Percentiles rank a stretch among this genome's conserved stretches.
Conservation (phyloP, 2,329 filamentous ascomycete species). For the Geosmithia morbida region DNA sequence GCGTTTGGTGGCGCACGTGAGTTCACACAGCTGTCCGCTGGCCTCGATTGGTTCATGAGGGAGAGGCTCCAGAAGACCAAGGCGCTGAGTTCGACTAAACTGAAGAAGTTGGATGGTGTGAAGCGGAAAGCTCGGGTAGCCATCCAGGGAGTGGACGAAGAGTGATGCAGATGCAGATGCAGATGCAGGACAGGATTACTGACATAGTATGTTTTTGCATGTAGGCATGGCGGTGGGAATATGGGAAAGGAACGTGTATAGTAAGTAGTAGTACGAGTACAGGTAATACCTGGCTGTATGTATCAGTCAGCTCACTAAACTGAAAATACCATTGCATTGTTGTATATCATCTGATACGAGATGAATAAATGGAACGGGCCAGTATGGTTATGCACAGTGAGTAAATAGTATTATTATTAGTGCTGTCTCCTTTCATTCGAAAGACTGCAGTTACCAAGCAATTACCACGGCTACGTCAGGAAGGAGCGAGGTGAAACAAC, state of each 20-base stretch:
- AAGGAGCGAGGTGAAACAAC: background rate
- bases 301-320: no score
- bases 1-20: slow-evolving; percentile 52
- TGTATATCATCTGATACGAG: no score
- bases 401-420: background rate
- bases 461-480: background rate
- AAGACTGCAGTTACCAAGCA: background rate
- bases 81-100: slow-evolving; percentile 32
- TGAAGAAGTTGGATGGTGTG: slow-evolving; percentile 23
- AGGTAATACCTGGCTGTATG: no score
- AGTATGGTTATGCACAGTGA: no score
- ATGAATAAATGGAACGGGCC: no score
- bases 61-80: slow-evolving; percentile 57
- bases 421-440: background rate
- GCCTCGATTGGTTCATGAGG: slow-evolving; percentile 66
- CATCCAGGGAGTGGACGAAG: slow-evolving; percentile 5
- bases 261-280: background rate
- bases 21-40: slow-evolving; percentile 53
- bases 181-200: background rate
- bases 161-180: background rate
- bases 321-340: no score
- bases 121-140: slow-evolving; percentile 16
- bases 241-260: background rate
- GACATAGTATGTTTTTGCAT: background rate
- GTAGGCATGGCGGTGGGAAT: background rate